phyloP scores from a whole-genome alignment of 1,284 basidiomycete genomes.

The Papiliotrema laurentii region DNA sequence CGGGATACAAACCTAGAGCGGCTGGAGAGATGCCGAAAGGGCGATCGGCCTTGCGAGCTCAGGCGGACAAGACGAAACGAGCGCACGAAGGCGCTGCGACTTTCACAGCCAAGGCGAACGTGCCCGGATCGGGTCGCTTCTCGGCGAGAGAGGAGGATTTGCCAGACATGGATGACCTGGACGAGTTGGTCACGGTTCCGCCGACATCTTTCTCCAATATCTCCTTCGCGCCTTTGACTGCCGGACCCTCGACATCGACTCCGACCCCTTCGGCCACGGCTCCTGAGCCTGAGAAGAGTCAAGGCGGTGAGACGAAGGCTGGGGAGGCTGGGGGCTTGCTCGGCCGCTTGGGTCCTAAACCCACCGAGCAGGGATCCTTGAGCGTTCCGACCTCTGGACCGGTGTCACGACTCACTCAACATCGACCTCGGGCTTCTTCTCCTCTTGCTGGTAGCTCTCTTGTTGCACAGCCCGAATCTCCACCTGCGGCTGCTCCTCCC shows the following conservation, averaged over 20 bases:
- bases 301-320: neutral
- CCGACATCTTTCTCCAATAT: constrained; percentile 38
- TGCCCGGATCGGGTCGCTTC: constrained; percentile 35
- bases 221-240: constrained; percentile 23
- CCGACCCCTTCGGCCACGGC: constrained; percentile 1
- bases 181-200: constrained; percentile 29
- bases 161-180: constrained; percentile 42
- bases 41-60: constrained; percentile 37
- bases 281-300: constrained; percentile 3
- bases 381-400: constrained; percentile 6
- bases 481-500: constrained; percentile 11
- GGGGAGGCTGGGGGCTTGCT: neutral
- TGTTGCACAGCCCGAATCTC: constrained; percentile 37
- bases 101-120: constrained; percentile 28
- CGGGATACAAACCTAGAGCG: constrained; percentile 24
- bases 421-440: constrained; percentile 39
- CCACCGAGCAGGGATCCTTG: neutral
- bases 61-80: constrained; percentile 31
- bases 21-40: constrained; percentile 25
- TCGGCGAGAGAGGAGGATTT: constrained; percentile 47
- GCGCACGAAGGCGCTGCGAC: constrained; percentile 38
- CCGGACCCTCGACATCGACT: constrained; percentile 1
- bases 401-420: constrained; percentile 20
- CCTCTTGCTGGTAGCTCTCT: constrained; percentile 37
- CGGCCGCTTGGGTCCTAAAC: neutral